Evolutionary conservation across 2,329 filamentous ascomycete species (phyloP).

Genomic region (Penicillium psychrosexuale): DNA sequence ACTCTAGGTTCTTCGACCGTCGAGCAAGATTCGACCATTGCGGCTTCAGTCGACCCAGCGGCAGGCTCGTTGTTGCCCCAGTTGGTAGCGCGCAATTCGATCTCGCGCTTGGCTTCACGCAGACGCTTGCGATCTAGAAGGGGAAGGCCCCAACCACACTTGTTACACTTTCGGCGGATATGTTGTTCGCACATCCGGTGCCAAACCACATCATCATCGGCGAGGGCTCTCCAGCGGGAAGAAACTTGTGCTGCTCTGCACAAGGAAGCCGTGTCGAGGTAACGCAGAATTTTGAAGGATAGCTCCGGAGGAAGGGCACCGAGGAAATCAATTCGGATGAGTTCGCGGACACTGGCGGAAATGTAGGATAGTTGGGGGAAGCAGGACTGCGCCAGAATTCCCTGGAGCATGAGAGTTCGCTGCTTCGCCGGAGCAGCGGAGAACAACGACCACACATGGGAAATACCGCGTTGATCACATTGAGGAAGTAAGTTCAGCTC

Average conservation of each 20-base stretch:
- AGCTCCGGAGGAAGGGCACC: constrained; percentile 84
- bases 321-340: constrained; percentile 97
- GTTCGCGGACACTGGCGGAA: constrained; percentile 82
- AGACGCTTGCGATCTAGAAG: constrained; percentile 84
- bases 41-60: constrained; percentile 28
- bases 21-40: constrained; percentile 19
- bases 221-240: constrained; percentile 77
- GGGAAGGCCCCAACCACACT: constrained; percentile 93
- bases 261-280: constrained; percentile 87
- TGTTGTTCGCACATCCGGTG: constrained; percentile 98
- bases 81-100: constrained; percentile 65
- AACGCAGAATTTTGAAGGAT: constrained; percentile 88
- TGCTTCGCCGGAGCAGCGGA: constrained; percentile 92
- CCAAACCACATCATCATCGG: constrained; percentile 98
- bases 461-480: constrained; percentile 89
- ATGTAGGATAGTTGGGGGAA: constrained; percentile 95
- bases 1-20: constrained; percentile 7
- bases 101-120: constrained; percentile 81
- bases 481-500: constrained; percentile 78
- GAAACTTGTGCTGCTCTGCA: constrained; percentile 97
- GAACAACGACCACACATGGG: constrained; percentile 96
- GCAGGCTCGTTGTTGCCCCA: constrained; percentile 55
- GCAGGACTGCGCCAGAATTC: constrained; percentile 93
- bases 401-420: constrained; percentile 92
- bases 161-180: constrained; percentile 88